Conservation (phyloP, 2,329 filamentous ascomycete genomes). For the Teratosphaeria nubilosa region DNA sequence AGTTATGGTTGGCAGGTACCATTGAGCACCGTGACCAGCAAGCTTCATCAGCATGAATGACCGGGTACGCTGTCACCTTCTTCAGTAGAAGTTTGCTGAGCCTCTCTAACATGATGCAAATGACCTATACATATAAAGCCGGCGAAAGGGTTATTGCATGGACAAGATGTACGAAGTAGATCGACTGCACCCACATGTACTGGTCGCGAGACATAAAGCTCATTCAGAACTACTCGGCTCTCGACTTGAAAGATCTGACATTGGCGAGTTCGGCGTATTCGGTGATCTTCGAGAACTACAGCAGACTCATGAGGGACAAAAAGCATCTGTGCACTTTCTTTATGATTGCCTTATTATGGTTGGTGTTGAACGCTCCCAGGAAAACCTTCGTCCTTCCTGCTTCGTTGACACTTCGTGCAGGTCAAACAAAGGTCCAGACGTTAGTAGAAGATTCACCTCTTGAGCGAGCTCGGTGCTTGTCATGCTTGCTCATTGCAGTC, state of each 20-base stretch:
- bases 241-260: conserved; percentile 34
- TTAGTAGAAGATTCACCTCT: not conserved
- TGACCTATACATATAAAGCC: too few relatives aligned
- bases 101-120: conserved; percentile 29
- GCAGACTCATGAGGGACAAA: conserved; percentile 29
- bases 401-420: not conserved
- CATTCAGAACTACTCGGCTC: conserved; percentile 28
- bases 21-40: not conserved
- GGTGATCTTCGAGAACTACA: conserved; percentile 36
- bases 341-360: conserved; percentile 21
- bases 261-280: conserved; percentile 33
- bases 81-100: conserved; percentile 34
- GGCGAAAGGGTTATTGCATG: too few relatives aligned
- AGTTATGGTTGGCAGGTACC: not conserved
- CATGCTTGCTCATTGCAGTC: not conserved
- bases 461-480: not conserved
- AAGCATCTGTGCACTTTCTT: conserved; percentile 32
- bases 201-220: conserved; percentile 33
- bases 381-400: not conserved
- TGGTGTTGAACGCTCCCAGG: not conserved
- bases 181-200: conserved; percentile 33
- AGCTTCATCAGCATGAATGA: not conserved
- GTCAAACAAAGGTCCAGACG: not conserved
- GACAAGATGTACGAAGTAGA: conserved; percentile 25
- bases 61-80: conserved; percentile 20